These are phyloP conservation scores for Microglena sp. DNA, from an alignment of 139 green algal genomes.

Conservation along the genomic window DNA sequence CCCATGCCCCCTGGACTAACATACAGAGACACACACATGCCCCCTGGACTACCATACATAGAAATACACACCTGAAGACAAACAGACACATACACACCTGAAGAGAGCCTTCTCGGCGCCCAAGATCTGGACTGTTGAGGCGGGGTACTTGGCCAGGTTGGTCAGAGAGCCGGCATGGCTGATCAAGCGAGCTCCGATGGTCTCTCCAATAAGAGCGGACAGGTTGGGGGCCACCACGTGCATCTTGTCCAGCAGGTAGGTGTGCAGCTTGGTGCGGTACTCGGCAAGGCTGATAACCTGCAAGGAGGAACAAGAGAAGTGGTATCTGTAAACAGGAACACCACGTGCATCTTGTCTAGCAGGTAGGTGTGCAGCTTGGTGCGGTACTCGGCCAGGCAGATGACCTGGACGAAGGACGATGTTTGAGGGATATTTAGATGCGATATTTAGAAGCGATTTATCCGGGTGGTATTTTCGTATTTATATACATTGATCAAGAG, in stretches of 20 bases:
- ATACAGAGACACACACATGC: no score
- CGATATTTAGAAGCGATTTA: no score
- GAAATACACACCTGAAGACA: no score
- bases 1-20: no score
- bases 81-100: slow-evolving; percentile 46
- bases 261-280: slow-evolving; percentile 70
- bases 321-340: no score
- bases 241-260: slow-evolving; percentile 84
- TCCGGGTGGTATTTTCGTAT: no score
- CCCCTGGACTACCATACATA: no score
- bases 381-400: slow-evolving; percentile 90
- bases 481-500: no score
- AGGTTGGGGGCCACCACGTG: slow-evolving; percentile 91
- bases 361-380: slow-evolving; percentile 73
- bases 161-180: slow-evolving; percentile 73
- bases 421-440: no score
- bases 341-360: slow-evolving; percentile 72
- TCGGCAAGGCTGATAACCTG: slow-evolving; percentile 90
- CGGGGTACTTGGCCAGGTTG: slow-evolving; percentile 97
- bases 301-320: no score
- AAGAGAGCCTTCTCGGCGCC: slow-evolving; percentile 99
- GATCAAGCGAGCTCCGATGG: slow-evolving; percentile 94
- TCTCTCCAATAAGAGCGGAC: slow-evolving; percentile 87
- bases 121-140: slow-evolving; percentile 97
- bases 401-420: no score